Evolutionary conservation across 352 stramenopile species (phyloP), one percentile per base, ranked within the genome.

Genomic region (Pythium sukuiense): DNA sequence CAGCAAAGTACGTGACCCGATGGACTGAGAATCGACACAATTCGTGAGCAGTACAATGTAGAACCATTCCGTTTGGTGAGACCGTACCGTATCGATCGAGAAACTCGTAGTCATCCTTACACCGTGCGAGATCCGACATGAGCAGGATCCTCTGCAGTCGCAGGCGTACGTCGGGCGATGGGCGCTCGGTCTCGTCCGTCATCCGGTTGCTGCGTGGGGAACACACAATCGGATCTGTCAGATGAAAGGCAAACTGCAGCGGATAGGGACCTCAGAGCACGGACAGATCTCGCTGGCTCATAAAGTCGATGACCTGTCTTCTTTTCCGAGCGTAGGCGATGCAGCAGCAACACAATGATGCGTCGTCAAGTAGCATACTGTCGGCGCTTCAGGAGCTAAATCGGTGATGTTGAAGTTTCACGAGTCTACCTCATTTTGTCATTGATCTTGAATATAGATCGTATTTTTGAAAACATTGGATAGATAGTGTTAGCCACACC

Each of bases 41-140:
- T n/a, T 43, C 2, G 18, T 43, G 9, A 43, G 37, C 0, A 24
- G 20, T 24, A 24, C 20, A 39, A 39, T 12, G 33, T 39, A 8
- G 33, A 39, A 39, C 33, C 33, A 12, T 39, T 39, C 8, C 9
- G 33, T 39, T 14, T 39, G 33, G 3, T 8, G 33, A 39, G 33
- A 39, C 33, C 33, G 2, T n/a, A 90, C 83, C 78, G 65, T 87
- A 89, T 57, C 76, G 73, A 45, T 89, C 81, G 29, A 92, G 76
- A 43, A 87, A 82, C 27, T 89, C 83, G 58, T 90, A 90, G 65
- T 92, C 83, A 0, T 74, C 75, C 32, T 71, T 77, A 46, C 65
- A 72, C 0, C 83, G 76, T 37, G 72, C 63, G 29, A 70, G 62
- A 8, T 86, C 75, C 1, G 81, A 68, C 12, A 79, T 63, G 48